Base-by-base conservation (phyloP, 768 basidiomycete genomes). In the Hygrophorus russula region DNA sequence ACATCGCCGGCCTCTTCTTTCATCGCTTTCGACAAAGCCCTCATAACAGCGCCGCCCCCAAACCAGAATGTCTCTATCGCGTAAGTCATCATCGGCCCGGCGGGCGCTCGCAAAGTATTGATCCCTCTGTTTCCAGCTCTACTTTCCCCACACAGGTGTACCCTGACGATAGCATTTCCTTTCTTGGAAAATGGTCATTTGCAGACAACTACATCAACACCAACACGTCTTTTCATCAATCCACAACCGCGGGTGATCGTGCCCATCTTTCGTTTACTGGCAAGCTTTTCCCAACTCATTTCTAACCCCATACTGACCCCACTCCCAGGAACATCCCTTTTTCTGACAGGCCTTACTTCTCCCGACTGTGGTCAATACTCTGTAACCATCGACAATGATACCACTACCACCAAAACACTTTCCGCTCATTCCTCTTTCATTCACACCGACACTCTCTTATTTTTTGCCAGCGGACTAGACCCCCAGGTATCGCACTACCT, bases 381-480 rank as follows among this genome's bases (percentile, higher is more conserved):
- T 29, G 74, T 83, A 42, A 65, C 49, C 13, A 50, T 71, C 13
- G 61, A 66, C 34, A 43, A 24, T 11, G 18, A 29, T 5, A 19
- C 45, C 44, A 52, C 74, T 44, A 57, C 61, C 15, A 71, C 68
- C 29, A 66, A 71, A 27, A 59, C 50, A 2, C 61, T 76, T 41
- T 73, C 71, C 24, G 74, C 70, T 2, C 59, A 59, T 43, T 73
- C 80, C 3, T 75, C 76, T 0, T 80, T 73, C 53, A 67, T 61
- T 30, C 60, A 71, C 20, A 56, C 67, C 36, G 56, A 72, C 45
- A 65, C 76, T 9, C 62, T 85, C 3, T 65, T 89, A 9, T 88
- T 78, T 56, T 79, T 71, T 51, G 68, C 73, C 31, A 74, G 75
- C 14, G 76, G 74, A 13, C 68, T 89, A 36, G 66, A 84, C 50